phyloP scores from a whole-genome alignment of 805 yeast genomes.

The Yarrowia sp. region DNA sequence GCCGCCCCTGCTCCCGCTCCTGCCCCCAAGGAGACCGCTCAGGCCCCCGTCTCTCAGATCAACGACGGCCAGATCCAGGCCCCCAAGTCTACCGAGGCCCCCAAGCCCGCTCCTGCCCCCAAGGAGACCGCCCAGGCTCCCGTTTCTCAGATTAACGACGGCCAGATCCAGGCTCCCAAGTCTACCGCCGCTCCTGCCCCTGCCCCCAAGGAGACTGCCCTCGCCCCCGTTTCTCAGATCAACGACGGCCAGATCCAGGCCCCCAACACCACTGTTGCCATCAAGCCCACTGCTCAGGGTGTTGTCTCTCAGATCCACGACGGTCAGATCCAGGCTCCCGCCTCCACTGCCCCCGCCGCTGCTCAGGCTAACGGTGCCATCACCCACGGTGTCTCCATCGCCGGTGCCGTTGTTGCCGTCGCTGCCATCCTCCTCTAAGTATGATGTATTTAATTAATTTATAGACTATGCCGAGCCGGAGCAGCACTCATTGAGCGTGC shows the following conservation, averaged over 20 bases:
- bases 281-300: slow-evolving; percentile 29
- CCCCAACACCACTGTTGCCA: slow-evolving; percentile 32
- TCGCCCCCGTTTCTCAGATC: slow-evolving; percentile 36
- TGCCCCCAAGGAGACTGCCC: slow-evolving; percentile 27
- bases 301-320: slow-evolving; percentile 30
- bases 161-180: slow-evolving; percentile 38
- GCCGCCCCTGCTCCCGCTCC: slow-evolving; percentile 24
- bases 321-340: slow-evolving; percentile 38
- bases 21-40: slow-evolving; percentile 14
- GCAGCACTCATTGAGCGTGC: slow-evolving; percentile 15
- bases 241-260: slow-evolving; percentile 36
- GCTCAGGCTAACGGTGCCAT: slow-evolving; percentile 39
- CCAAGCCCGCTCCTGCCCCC: slow-evolving; percentile 17
- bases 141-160: slow-evolving; percentile 34
- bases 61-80: slow-evolving; percentile 39
- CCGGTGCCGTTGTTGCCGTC: slow-evolving; percentile 30
- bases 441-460: slow-evolving; percentile 31
- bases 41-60: slow-evolving; percentile 34
- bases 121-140: slow-evolving; percentile 31
- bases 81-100: slow-evolving; percentile 17
- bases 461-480: slow-evolving; percentile 32
- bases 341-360: slow-evolving; percentile 17
- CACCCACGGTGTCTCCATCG: slow-evolving; percentile 27
- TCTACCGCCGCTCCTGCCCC: slow-evolving; percentile 18
- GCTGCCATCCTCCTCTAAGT: slow-evolving; percentile 38